Conservation (phyloP, 768 basidiomycete species). For the Epithele typhae region DNA sequence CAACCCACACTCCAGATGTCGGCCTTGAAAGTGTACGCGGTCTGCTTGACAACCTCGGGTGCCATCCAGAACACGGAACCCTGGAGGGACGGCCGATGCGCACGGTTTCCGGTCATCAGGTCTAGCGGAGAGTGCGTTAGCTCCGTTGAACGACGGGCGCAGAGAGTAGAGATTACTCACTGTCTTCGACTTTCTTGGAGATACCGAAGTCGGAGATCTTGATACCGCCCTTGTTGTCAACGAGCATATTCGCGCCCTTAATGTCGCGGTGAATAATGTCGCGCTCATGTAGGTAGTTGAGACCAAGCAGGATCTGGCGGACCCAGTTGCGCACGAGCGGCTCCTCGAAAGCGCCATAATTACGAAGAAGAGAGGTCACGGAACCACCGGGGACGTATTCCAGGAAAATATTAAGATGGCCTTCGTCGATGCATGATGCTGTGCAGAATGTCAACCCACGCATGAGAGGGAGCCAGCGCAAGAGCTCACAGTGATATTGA, state of each 20-base stretch:
- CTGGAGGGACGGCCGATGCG: slow-evolving; percentile 89
- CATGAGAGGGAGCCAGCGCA: neutral
- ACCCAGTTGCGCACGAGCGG: slow-evolving; percentile 89
- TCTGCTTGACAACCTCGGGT: slow-evolving; percentile 97
- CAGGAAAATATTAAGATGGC: slow-evolving; percentile 91
- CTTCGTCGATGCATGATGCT: slow-evolving; percentile 94
- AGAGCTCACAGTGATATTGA: slow-evolving; percentile 85
- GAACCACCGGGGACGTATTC: slow-evolving; percentile 97
- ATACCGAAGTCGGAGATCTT: slow-evolving; percentile 98
- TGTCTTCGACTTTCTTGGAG: slow-evolving; percentile 95
- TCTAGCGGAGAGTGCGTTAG: slow-evolving; percentile 21
- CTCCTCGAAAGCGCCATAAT: slow-evolving; percentile 94
- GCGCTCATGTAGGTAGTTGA: slow-evolving; percentile 87
- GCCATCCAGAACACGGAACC: slow-evolving; percentile 99
- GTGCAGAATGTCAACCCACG: neutral
- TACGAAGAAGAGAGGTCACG: slow-evolving; percentile 81
- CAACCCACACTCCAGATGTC: slow-evolving; percentile 98
- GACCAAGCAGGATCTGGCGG: slow-evolving; percentile 83
- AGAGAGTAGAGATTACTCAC: slow-evolving; percentile 42
- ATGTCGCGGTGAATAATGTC: slow-evolving; percentile 98
- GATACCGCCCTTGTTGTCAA: slow-evolving; percentile 96
- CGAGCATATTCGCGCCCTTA: slow-evolving; percentile 97
- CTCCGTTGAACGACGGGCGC: neutral
- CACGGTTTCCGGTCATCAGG: slow-evolving; percentile 55
- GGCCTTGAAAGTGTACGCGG: slow-evolving; percentile 83